Evolutionary conservation across 768 basidiomycete species (phyloP).

Genomic region (Rhizopogon vesiculosus): DNA sequence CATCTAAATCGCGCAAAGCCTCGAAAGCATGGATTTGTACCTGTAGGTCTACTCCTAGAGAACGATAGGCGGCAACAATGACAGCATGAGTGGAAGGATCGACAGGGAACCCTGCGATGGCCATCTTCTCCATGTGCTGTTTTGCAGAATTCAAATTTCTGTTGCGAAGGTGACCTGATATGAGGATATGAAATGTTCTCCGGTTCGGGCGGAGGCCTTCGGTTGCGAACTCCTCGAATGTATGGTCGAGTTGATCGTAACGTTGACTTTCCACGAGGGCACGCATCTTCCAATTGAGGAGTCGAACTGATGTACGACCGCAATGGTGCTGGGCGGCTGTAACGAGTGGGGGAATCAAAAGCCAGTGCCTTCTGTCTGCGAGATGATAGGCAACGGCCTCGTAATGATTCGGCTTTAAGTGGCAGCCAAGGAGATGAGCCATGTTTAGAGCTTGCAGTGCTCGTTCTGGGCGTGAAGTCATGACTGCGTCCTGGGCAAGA

Average conservation of each 20-base stretch:
- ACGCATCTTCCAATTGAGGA: constrained; percentile 69
- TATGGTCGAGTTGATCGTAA: constrained; percentile 39
- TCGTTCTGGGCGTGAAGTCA: constrained; percentile 30
- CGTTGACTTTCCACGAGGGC: constrained; percentile 53
- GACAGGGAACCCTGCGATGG: constrained; percentile 45
- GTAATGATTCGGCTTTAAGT: constrained; percentile 51
- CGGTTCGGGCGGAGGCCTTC: constrained; percentile 45
- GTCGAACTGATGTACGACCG: constrained; percentile 43
- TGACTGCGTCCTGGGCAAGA: constrained; percentile 30
- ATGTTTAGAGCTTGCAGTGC: constrained; percentile 44
- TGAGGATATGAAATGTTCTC: constrained; percentile 64
- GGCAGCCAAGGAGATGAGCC: constrained; percentile 45
- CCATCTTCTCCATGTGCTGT: constrained; percentile 52
- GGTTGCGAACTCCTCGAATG: constrained; percentile 47
- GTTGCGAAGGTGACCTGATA: constrained; percentile 67
- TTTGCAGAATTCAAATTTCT: constrained; percentile 55
- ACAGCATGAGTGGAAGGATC: constrained; percentile 57
- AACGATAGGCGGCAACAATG: constrained; percentile 54
- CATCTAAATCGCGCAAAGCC: constrained; percentile 37
- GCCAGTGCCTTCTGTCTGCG: constrained; percentile 45
- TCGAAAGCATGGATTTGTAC: constrained; percentile 50
- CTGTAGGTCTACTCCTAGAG: constrained; percentile 51
- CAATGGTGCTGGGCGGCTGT: constrained; percentile 44
- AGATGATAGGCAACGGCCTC: constrained; percentile 50
- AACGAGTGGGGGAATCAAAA: constrained; percentile 42